Conservation (phyloP, 1,139 yeast species). For the Protomyces lactucae-debilis region DNA sequence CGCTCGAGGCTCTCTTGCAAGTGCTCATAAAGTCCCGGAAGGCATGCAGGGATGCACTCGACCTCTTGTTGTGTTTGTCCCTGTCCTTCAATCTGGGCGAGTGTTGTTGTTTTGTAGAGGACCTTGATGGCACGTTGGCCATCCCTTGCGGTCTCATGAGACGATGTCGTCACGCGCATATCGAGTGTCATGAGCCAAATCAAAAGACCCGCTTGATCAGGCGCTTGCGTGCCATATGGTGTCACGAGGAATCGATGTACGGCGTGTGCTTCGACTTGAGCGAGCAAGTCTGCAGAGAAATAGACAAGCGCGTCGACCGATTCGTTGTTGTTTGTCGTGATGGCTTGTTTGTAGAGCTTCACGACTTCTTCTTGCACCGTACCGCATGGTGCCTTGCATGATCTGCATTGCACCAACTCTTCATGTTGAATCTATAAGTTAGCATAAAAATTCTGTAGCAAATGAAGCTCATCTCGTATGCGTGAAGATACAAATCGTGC, state of each 20-base stretch:
- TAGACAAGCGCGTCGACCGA: neutral
- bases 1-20: neutral
- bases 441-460: neutral
- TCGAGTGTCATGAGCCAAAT: slow-evolving; percentile 19
- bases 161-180: neutral
- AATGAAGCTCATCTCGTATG: neutral
- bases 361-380: neutral
- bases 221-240: neutral
- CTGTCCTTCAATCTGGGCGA: neutral
- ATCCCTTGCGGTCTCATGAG: neutral
- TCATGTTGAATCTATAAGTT: neutral
- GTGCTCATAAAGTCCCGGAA: neutral
- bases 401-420: neutral
- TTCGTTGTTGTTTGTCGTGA: neutral
- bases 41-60: neutral
- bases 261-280: slow-evolving; percentile 4
- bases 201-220: neutral
- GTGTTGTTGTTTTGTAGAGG: neutral
- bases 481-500: neutral
- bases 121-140: neutral
- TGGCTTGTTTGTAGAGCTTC: neutral
- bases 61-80: neutral
- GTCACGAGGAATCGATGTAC: slow-evolving; percentile 4
- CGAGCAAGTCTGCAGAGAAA: slow-evolving; percentile 7
- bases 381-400: neutral